Evolutionary conservation across 2,329 filamentous ascomycete species (phyloP), one percentile per base, ranked within the genome.

Genomic region (Penicillium sp.): DNA sequence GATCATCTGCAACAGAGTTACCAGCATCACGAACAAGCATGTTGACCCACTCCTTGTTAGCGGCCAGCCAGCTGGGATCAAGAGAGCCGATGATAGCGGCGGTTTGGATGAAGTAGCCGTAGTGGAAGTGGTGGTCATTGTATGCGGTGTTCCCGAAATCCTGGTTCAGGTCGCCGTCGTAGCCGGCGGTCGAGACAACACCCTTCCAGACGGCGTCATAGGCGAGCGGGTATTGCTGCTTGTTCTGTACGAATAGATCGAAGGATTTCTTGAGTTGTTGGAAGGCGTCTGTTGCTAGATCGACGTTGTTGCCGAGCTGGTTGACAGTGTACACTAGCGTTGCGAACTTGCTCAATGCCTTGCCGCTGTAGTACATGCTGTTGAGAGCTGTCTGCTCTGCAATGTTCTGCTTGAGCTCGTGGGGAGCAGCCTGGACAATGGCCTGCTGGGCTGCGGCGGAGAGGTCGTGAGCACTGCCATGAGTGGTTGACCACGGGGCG

Each of bases 321-420:
- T 86, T 79, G 42, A 87, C 80, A 0, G 86, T 83, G 66, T 89
- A 87, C 39, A 90, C 76, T 29, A 93, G 78, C 17, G 80, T 79
- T 0, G 89, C 90, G 73, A 91, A 93, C 71, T 93, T 93, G 61
- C 87, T 88, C 19, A 94, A 77, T 1, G 86, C 89, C 80, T 93
- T 97, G 66, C 94, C 94, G 65, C 89, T 90, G 74, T 89, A 97
- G 75, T 97, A 97, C 86, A 96, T 93, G 38, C 91, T 96, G 70
- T 93, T 84, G 36, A 90, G 79, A 62, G 94, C 85, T 6, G 86
- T 86, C 68, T 94, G 88, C 0, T 79, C 78, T n/a, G 79, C 74
- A 74, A 97, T 90, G 70, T 92, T 83, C 74, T 94, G 88, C 0
- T 84, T 82, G 0, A 96, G 78, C 72, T 99, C 94, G 21, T 81